Conservation (phyloP, 2,329 filamentous ascomycete genomes). For the Blumeria graminis region DNA sequence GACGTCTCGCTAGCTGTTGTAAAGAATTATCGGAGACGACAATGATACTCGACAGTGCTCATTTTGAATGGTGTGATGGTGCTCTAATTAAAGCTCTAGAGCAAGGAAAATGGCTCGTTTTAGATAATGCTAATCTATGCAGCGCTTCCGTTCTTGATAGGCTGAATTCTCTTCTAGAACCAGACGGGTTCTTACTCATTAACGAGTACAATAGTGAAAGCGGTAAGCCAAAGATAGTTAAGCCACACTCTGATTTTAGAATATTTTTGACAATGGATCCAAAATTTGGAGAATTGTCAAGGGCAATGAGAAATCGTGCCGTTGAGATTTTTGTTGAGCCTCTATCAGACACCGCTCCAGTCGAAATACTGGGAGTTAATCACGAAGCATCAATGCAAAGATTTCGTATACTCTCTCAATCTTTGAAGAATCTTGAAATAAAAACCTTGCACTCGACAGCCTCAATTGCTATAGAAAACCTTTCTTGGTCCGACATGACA, state of each 20-base stretch:
- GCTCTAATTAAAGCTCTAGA: constrained; percentile 71
- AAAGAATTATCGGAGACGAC: constrained; percentile 25
- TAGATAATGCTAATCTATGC: constrained; percentile 95
- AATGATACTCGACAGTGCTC: constrained; percentile 40
- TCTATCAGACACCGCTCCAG: constrained; percentile 1
- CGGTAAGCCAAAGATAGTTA: constrained; percentile 57
- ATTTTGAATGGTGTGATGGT: constrained; percentile 92
- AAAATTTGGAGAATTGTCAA: constrained; percentile 73
- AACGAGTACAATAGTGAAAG: constrained; percentile 77
- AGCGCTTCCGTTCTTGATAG: constrained; percentile 85
- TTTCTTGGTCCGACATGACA: constrained; percentile 13
- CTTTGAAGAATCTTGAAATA: neutral
- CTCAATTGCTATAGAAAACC: constrained; percentile 12
- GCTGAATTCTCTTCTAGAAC: constrained; percentile 82
- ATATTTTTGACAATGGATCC: constrained; percentile 89
- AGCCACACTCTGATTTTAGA: constrained; percentile 65
- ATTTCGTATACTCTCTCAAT: constrained; percentile 8
- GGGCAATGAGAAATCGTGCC: constrained; percentile 89
- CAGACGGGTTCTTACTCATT: constrained; percentile 65
- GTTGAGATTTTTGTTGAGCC: constrained; percentile 61
- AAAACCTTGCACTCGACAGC: constrained; percentile 5
- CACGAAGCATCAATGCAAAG: constrained; percentile 11
- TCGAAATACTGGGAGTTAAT: neutral
- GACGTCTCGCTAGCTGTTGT: constrained; percentile 5
- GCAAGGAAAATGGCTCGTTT: constrained; percentile 70